Evolutionary conservation across 139 green algal species (phyloP).

Genomic region (Mesotaenium endlicherianum): DNA sequence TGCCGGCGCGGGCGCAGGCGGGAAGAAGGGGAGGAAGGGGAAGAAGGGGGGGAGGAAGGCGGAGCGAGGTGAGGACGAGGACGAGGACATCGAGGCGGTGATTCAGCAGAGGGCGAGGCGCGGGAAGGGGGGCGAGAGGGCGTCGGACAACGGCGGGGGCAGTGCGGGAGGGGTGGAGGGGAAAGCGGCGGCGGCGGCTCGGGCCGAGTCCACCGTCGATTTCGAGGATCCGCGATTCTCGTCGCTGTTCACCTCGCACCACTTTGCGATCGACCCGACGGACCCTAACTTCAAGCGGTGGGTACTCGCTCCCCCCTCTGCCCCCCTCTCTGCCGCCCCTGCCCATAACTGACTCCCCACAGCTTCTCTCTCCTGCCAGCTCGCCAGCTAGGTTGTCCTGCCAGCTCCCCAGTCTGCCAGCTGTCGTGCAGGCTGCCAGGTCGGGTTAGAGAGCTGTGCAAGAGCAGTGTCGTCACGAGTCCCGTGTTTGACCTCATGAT

Average conservation of each 20-base stretch:
- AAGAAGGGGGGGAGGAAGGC: slow-evolving; percentile 39
- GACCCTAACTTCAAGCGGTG: slow-evolving; percentile 74
- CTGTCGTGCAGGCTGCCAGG: too few species aligned
- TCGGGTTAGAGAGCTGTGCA: too few species aligned
- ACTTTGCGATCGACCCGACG: slow-evolving; percentile 88
- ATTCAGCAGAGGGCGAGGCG: background rate
- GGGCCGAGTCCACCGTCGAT: too few species aligned
- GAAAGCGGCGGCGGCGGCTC: background rate
- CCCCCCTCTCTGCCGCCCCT: background rate
- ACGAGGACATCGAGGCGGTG: too few species aligned
- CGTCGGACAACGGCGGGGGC: slow-evolving; percentile 41
- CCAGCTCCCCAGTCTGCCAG: too few species aligned
- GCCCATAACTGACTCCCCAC: background rate
- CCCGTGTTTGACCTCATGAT: too few species aligned
- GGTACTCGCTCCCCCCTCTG: background rate
- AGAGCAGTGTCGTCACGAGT: too few species aligned
- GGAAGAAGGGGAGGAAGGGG: slow-evolving; percentile 1
- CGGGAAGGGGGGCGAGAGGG: background rate
- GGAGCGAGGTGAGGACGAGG: slow-evolving; percentile 15
- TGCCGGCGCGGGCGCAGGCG: background rate
- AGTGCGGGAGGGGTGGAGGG: slow-evolving; percentile 6
- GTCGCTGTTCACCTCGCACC: slow-evolving; percentile 62
- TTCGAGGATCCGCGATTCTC: slow-evolving; percentile 77
- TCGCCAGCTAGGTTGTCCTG: too few species aligned
- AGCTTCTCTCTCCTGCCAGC: background rate